Evolutionary conservation across 768 basidiomycete genomes (phyloP), one percentile per base, ranked within the genome.

Genomic region (Fomitopsis serialis): DNA sequence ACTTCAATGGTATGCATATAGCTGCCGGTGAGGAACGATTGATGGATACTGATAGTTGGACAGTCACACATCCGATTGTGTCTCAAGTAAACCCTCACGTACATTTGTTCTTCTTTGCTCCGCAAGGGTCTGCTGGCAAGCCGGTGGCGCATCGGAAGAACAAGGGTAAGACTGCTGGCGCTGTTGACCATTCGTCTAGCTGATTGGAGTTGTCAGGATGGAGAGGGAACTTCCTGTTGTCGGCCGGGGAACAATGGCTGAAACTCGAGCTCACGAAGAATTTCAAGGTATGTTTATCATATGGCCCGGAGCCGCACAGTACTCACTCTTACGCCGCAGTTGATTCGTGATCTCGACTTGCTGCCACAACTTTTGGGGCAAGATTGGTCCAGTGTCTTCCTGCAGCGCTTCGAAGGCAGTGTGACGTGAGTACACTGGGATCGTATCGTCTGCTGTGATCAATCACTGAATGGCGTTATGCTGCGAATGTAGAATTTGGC

Each of bases 261-360:
- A 98, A 98, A 67, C 81, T 97, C 42, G 96, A 98, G 65, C 74
- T 99, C 12, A 90, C 92, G 3, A 98, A 98, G 76, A 97, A 98
- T 65, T 95, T 96, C 78, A 93, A 91, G 72, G 90, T 74, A 53
- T 36, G 64, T 45, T 27, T 21, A 12, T 43, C 8, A 36, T 5
- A 19, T 8, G 5, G 15, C 37, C 37, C 15, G 15, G 15, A 40
- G 6, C 19, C 15, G 6, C 15, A 15, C 9, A 47, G 50, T 36
- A 32, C 49, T 29, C 35, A 42, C n/a, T 40, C n/a, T 51, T 42
- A 42, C 19, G 25, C 46, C 54, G 36, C 59, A 84, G 78, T 77
- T 98, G 48, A 99, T 99, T 54, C 87, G 97, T 40, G 97, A 98
- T 66, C 78, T 99, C 1, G 97, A 99, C 65, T 79, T 99, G 21